Evolutionary conservation across 768 basidiomycete genomes (phyloP).

Genomic region (Leccinum olivaceopallidum): DNA sequence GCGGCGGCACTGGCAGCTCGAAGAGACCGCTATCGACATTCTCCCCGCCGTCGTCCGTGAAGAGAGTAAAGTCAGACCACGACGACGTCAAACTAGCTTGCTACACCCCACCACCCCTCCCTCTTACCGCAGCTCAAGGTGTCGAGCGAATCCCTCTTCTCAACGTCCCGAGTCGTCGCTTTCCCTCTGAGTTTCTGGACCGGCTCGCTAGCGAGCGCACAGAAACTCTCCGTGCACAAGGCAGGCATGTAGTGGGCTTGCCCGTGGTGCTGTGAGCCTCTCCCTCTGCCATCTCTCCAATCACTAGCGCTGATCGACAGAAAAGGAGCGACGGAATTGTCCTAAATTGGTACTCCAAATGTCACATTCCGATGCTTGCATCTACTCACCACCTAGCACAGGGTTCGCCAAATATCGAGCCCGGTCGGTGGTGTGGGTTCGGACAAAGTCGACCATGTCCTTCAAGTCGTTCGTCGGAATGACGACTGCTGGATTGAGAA

Average conservation of each 20-base stretch:
- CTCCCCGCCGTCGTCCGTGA: constrained; percentile 8
- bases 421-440: constrained; percentile 2
- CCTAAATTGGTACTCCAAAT: constrained; percentile 29
- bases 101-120: constrained; percentile 18
- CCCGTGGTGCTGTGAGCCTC: constrained; percentile 29
- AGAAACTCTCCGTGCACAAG: constrained; percentile 20
- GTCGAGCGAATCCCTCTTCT: constrained; percentile 30
- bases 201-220: constrained; percentile 21
- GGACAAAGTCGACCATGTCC: background rate
- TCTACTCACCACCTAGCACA: constrained; percentile 14
- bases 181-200: constrained; percentile 14
- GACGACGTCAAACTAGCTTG: background rate
- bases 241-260: constrained; percentile 24
- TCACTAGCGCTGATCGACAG: constrained; percentile 7
- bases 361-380: background rate
- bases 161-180: constrained; percentile 5
- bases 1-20: constrained; percentile 1
- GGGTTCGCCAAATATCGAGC: constrained; percentile 14
- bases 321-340: constrained; percentile 30
- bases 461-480: background rate
- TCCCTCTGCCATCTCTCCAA: background rate
- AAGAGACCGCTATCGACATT: constrained; percentile 18
- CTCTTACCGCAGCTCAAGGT: constrained; percentile 23
- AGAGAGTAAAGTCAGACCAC: constrained; percentile 25
- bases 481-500: background rate